Base-by-base conservation (phyloP, 2,329 filamentous ascomycete species). In the Cladophialophora immunda region DNA sequence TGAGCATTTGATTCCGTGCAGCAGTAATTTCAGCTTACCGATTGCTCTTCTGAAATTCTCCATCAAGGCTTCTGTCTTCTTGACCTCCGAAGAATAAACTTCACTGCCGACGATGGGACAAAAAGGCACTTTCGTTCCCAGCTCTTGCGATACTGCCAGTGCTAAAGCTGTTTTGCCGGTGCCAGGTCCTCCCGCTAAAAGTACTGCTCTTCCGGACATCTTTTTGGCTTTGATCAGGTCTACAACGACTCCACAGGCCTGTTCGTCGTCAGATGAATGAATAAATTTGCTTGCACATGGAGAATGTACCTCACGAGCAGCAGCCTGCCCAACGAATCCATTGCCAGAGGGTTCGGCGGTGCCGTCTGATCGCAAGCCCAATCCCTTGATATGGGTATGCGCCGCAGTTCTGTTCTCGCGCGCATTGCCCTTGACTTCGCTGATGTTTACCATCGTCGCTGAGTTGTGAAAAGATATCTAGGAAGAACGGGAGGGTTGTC, bases 21-120 rank as follows among this genome's bases (percentile, higher is more conserved):
- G 76, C 68, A 64, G 27, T 8, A 25, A 7, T 25, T 30, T n/a
- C 6, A 53, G 47, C 76, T 57, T 81, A 87, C 94, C 95, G 79
- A 99, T 99, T 66, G 95, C 95, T 77, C 95, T 87, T 78, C 95
- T 88, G 81, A 99, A 99, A 83, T 98, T 98, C 85, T 99, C 95
- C 95, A 98, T 98, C 78, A 99, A 83, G 72, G 97, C 91, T 81
- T 99, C 95, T 58, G 95, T 99, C 88, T 99, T 99, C 88, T 99
- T 99, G 71, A 99, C 94, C 81, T 99, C 95, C 54, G 94, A 91
- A 73, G 93, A 97, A 83, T 97, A 99, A 75, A 99, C 91, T 81
- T 99, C 95, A 84, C 94, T 97, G 74, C 94, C 95, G 61, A 97
- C 95, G 77, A 99, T 98, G 45, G 94, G 94, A 80, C 95, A 97